Percentiles rank a stretch among this genome's conserved stretches.
Conservation (phyloP, 2,329 filamentous ascomycete genomes). For the Xylaria sp. region DNA sequence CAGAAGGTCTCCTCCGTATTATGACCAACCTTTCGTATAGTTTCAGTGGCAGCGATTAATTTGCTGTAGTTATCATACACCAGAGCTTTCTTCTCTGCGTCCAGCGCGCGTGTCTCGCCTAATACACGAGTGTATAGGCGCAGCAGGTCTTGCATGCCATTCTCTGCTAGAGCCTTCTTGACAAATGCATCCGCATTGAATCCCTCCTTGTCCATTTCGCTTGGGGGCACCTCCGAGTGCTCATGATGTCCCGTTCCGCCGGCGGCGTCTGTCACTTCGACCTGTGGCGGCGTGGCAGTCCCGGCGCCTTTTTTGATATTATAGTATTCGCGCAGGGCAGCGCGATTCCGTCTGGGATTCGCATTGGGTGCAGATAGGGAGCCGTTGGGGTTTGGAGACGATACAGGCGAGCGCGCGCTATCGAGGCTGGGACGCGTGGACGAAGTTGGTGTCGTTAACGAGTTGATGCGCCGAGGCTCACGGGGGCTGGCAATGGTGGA, state of each 20-base stretch:
- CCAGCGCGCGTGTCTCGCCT: constrained; percentile 86
- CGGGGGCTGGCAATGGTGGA: constrained; percentile 73
- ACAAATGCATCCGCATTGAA: constrained; percentile 82
- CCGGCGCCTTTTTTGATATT: constrained; percentile 71
- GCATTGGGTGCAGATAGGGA: constrained; percentile 39
- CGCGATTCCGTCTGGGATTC: constrained; percentile 73
- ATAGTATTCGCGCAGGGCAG: constrained; percentile 93
- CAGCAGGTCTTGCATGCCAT: constrained; percentile 75
- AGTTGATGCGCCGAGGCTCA: constrained; percentile 68
- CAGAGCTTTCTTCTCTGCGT: constrained; percentile 95
- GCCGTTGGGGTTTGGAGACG: constrained; percentile 61
- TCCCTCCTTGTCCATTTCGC: constrained; percentile 77
- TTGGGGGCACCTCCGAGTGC: constrained; percentile 68
- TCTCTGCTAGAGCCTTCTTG: constrained; percentile 67
- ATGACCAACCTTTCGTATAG: constrained; percentile 76
- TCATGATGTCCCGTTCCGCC: constrained; percentile 49
- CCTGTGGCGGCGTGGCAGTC: constrained; percentile 52
- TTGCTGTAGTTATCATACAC: constrained; percentile 99
- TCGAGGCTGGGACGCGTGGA: constrained; percentile 82
- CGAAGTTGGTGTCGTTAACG: constrained; percentile 72
- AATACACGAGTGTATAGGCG: constrained; percentile 76
- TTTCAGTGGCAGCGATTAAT: constrained; percentile 94
- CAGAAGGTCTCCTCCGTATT: background rate
- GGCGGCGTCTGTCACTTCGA: constrained; percentile 57
- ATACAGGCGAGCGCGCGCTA: constrained; percentile 67